Evolutionary conservation across 164 flowering plant species (phyloP), one percentile per base, ranked within the genome.

Genomic region (Tetrastigma voinierianum): DNA sequence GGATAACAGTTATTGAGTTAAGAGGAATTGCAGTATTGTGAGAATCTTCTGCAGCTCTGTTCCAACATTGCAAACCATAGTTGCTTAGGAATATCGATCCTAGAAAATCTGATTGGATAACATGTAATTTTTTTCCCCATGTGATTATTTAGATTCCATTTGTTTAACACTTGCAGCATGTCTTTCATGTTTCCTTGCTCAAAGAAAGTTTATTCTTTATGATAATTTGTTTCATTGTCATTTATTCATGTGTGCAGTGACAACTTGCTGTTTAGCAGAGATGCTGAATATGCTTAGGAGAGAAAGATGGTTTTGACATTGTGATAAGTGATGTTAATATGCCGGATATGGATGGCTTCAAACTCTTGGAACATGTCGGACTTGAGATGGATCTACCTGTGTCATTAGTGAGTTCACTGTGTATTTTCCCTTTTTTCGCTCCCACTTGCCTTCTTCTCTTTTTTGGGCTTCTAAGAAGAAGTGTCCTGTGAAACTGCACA

Each of bases 351-450:
- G 70, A 65, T 46, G 77, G 77, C 10, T 74, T 74, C 59, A 54
- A 74, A 62, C 70, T 74, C 9, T 44, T 74, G 13, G 77, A 74
- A 23, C 40, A 51, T 25, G 51, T 74, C 6, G 70, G 73, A 2
- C 73, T 66, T 8, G 77, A 74, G 59, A 74, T 66, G 70, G 77
- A 74, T 67, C 52, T 74, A 47, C 77, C 77, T 1, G 77, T n/a
- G n/a, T 74, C 7, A 74, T 74, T 32, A 74, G 73, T 74, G 56
- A 65, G 72, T 55, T 46, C 44, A 47, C 15, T n/a, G 19, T 18
- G 2, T n/a, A 3, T 53, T 23, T 21, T 1, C 56, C n/a, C 53
- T 17, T 23, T 19, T 16, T 20, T 45, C 43, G n/a, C 13, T 47
- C 57, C n/a, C 46, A 20, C 20, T 19, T 58, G 10, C n/a, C 18